Base-by-base conservation (phyloP, 106 monocot species). In the Chionographis japonica region DNA sequence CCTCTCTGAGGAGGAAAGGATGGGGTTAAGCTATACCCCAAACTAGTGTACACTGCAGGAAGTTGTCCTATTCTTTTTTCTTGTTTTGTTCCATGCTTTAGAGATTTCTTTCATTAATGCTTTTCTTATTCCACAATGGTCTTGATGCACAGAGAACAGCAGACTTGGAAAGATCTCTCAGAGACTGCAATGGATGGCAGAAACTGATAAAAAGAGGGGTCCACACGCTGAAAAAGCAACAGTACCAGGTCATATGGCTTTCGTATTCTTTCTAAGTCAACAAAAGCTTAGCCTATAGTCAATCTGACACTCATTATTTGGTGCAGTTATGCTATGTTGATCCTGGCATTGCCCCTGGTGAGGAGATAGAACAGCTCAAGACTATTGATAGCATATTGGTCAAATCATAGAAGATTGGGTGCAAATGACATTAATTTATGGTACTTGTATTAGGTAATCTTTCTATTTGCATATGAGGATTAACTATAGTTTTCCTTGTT, bases 221-320 rank as follows among this genome's bases (percentile, higher is more conserved):
- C 5, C 89, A 90, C 72, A 89, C 97, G 18, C 56, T 92, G 38
- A 92, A 74, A 70, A 92, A 92, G 74, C 83, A 85, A 67, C 97
- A 98, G 16, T 98, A 98, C 66, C 97, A 98, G 92, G 97, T 98
- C 36, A 55, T 54, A 67, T 63, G 12, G 52, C 41, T 20, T 50
- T 6, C 46, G 1, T 62, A 41, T 11, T 37, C 39, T 14, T 40
- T 60, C 16, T n/a, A 18, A 14, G 19, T 8, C 13, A 37, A 4
- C 41, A 46, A 43, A 46, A 43, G 40, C 58, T 58, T 38, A n/a
- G 41, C 37, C 40, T 67, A 8, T 19, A 75, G 6, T 49, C 5
- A 40, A 58, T 65, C 35, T 68, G 27, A 60, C 35, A n/a, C 70
- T 11, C 4, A 36, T 65, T 77, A 59, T 52, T 15, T 60, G 67